Conservation (phyloP, 345 rosid genomes). For the Murraya paniculata region DNA sequence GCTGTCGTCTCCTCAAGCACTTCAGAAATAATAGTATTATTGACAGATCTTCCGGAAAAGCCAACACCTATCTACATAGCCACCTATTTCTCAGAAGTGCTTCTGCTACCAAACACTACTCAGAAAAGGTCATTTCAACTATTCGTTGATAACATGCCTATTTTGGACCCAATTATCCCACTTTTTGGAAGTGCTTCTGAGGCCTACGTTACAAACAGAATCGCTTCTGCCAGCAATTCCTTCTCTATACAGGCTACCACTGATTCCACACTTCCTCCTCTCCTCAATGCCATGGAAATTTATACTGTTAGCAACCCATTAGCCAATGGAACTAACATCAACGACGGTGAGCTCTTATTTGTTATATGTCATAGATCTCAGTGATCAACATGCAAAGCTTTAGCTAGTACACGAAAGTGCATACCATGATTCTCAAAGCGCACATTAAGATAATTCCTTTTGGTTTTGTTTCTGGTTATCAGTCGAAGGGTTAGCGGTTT, state of each 20-base stretch:
- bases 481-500: slow-evolving; percentile 31
- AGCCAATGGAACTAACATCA: slow-evolving; percentile 9
- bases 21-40: neutral
- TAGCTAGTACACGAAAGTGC: no score
- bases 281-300: slow-evolving; percentile 14
- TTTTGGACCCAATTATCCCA: slow-evolving; percentile 12
- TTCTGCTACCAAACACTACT: neutral
- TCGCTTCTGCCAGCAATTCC: slow-evolving; percentile 7
- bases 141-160: neutral
- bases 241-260: neutral
- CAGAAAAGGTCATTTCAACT: slow-evolving; percentile 13
- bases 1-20: slow-evolving; percentile 4
- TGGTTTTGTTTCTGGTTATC: neutral
- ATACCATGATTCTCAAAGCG: no score
- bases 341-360: slow-evolving; percentile 9
- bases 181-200: slow-evolving; percentile 8
- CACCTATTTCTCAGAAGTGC: slow-evolving; percentile 19
- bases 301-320: slow-evolving; percentile 4
- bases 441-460: neutral
- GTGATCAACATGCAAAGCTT: no score
- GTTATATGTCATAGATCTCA: no score
- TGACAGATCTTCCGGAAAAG: neutral
- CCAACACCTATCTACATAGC: slow-evolving; percentile 1
- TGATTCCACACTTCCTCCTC: slow-evolving; percentile 11
- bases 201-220: slow-evolving; percentile 7